These are phyloP conservation scores for Onygenales sp. DNA, from an alignment of 2,329 filamentous ascomycete genomes.

Conservation along the genomic window DNA sequence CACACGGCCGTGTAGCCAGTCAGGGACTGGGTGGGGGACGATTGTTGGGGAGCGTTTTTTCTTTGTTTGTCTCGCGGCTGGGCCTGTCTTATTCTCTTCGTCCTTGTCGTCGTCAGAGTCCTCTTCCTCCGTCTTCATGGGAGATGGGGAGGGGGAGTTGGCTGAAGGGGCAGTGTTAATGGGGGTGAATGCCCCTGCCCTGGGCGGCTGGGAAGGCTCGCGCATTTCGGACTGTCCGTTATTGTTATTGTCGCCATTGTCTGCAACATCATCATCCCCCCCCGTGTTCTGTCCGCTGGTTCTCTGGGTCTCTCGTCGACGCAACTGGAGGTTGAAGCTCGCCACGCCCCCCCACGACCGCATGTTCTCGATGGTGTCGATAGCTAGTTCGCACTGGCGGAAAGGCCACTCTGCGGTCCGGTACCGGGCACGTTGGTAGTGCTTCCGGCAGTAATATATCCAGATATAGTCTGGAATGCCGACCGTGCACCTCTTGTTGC, in stretches of 20 bases:
- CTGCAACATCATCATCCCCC: not conserved
- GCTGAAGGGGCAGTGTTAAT: not conserved
- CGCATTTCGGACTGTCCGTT: not conserved
- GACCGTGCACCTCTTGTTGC: slow-evolving; percentile 69
- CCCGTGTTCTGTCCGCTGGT: not conserved
- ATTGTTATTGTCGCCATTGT: not conserved
- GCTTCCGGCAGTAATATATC: slow-evolving; percentile 71
- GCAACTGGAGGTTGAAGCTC: slow-evolving; percentile 53
- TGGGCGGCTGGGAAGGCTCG: not conserved
- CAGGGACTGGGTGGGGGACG: slow-evolving; percentile 22
- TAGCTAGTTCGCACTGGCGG: slow-evolving; percentile 55
- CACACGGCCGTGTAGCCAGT: slow-evolving; percentile 20
- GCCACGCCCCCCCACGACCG: slow-evolving; percentile 53
- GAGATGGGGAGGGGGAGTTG: not conserved
- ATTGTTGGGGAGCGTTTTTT: slow-evolving; percentile 17
- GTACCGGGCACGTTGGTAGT: slow-evolving; percentile 69
- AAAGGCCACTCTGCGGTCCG: slow-evolving; percentile 50
- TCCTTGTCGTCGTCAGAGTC: not conserved
- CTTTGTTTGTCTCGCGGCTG: not conserved
- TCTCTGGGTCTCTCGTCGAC: slow-evolving; percentile 47
- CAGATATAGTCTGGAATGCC: slow-evolving; percentile 60
- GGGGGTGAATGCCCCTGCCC: not conserved
- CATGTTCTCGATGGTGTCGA: slow-evolving; percentile 53
- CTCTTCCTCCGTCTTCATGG: not conserved
- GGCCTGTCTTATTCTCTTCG: not conserved